phyloP scores from a whole-genome alignment of 1,284 basidiomycete species.

The Apiotrichum sp. region DNA sequence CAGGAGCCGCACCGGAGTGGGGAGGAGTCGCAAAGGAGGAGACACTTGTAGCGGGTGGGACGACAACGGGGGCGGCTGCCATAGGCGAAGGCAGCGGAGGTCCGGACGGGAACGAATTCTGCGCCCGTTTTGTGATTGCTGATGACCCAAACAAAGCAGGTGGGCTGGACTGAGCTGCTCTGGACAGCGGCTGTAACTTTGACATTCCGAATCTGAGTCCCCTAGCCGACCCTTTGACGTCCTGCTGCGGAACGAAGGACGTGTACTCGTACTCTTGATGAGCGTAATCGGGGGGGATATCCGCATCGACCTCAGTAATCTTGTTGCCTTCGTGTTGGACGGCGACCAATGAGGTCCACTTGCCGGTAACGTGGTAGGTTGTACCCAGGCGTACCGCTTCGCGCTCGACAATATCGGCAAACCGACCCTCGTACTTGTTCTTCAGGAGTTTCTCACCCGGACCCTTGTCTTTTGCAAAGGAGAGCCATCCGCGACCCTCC shows the following conservation, averaged over 20 bases:
- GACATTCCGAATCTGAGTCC: too few relatives aligned
- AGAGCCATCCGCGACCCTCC: slow-evolving; percentile 13
- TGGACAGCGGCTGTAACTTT: too few relatives aligned
- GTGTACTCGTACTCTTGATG: too few relatives aligned
- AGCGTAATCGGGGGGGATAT: neutral
- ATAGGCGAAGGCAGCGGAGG: too few relatives aligned
- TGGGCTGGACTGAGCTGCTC: too few relatives aligned
- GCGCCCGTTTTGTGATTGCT: too few relatives aligned
- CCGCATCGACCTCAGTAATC: neutral
- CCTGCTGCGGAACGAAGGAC: too few relatives aligned
- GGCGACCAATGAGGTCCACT: slow-evolving; percentile 57
- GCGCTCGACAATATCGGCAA: slow-evolving; percentile 33
- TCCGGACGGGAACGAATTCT: too few relatives aligned
- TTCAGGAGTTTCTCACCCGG: neutral
- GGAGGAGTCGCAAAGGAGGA: neutral
- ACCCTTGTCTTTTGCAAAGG: neutral
- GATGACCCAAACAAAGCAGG: too few relatives aligned
- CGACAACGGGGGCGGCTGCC: too few relatives aligned
- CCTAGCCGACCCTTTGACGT: too few relatives aligned
- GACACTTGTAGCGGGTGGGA: too few relatives aligned
- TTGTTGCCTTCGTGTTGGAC: slow-evolving; percentile 39
- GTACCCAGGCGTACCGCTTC: slow-evolving; percentile 46
- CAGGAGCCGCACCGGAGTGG: neutral
- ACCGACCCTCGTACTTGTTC: neutral
- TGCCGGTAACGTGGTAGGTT: slow-evolving; percentile 53